Percentiles rank a stretch among this genome's conserved stretches.
phyloP scores from a whole-genome alignment of 2,329 filamentous ascomycete species.

The Botryotinia globosa region DNA sequence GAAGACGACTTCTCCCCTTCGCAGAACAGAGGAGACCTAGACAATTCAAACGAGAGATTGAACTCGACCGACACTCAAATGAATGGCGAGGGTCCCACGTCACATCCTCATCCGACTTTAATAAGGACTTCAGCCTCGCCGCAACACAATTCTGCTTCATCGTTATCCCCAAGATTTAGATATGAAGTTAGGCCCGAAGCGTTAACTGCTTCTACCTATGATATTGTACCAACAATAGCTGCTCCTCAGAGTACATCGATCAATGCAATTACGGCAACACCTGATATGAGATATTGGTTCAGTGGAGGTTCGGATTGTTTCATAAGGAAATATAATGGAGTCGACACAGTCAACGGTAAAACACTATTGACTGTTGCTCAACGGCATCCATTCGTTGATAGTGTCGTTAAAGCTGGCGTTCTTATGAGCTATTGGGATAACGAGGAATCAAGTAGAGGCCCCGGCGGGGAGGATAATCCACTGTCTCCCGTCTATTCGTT shows the following conservation, averaged over 20 bases:
- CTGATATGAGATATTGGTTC: constrained; percentile 92
- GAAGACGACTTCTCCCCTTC: constrained; percentile 50
- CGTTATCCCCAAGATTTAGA: constrained; percentile 48
- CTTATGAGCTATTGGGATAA: constrained; percentile 99
- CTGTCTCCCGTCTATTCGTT: constrained; percentile 94
- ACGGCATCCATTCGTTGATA: constrained; percentile 94
- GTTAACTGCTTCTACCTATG: constrained; percentile 78
- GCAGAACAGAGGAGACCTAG: constrained; percentile 32
- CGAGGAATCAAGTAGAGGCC: constrained; percentile 62
- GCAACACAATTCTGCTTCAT: constrained; percentile 35
- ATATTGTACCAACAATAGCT: constrained; percentile 95
- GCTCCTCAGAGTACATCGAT: constrained; percentile 94
- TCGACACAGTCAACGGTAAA: constrained; percentile 92
- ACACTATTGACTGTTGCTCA: constrained; percentile 91
- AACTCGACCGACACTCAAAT: constrained; percentile 32
- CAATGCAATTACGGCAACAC: constrained; percentile 87
- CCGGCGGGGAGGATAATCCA: constrained; percentile 52
- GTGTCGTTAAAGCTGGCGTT: constrained; percentile 90
- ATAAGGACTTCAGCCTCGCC: constrained; percentile 37
- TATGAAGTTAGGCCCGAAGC: constrained; percentile 72
- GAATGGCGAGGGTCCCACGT: constrained; percentile 36
- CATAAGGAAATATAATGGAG: constrained; percentile 94
- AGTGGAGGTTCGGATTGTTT: constrained; percentile 93
- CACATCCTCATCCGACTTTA: constrained; percentile 34
- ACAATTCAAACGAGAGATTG: constrained; percentile 24